phyloP scores from a whole-genome alignment of 805 yeast genomes.

The Nakazawaea molendinolei region DNA sequence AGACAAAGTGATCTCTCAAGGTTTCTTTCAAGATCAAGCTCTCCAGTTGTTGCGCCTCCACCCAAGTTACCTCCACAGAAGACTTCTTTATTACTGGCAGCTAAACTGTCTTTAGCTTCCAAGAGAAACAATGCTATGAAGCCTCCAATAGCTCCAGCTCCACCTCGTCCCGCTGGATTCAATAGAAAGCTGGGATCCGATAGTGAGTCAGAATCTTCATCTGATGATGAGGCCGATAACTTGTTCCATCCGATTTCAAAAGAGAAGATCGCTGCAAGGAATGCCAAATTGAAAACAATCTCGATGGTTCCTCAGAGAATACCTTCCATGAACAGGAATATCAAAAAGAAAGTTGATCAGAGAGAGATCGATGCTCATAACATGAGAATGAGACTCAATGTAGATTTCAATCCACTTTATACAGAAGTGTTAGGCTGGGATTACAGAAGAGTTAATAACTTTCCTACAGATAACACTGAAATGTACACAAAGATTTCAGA shows the following conservation, averaged over 20 bases:
- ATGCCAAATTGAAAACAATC: conserved; percentile 23
- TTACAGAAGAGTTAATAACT: conserved; percentile 47
- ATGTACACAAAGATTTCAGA: conserved; percentile 45
- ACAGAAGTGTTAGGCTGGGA: conserved; percentile 70
- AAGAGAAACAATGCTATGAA: conserved; percentile 2
- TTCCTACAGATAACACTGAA: conserved; percentile 42
- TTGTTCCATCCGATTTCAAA: conserved; percentile 36
- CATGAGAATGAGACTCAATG: conserved; percentile 74
- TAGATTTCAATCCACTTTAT: conserved; percentile 73
- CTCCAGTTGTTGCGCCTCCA: conserved; percentile 7
- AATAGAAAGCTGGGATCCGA: conserved; percentile 15
- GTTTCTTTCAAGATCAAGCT: conserved; percentile 2
- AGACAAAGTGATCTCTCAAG: conserved; percentile 13
- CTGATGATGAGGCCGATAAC: conserved; percentile 16
- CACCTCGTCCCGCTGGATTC: conserved; percentile 14
- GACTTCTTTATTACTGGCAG: conserved; percentile 8
- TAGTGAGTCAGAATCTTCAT: conserved; percentile 21
- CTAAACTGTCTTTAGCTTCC: conserved; percentile 7
- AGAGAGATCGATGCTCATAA: conserved; percentile 60
- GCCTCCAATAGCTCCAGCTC: conserved; percentile 12
- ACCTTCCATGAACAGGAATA: conserved; percentile 8
- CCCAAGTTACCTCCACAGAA: conserved; percentile 12
- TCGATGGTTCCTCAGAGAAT: conserved; percentile 9
- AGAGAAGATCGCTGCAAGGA: conserved; percentile 12
- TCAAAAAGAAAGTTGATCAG: conserved; percentile 30